phyloP scores from a whole-genome alignment of 495 filamentous ascomycete species.

The Echria macrotheca region DNA sequence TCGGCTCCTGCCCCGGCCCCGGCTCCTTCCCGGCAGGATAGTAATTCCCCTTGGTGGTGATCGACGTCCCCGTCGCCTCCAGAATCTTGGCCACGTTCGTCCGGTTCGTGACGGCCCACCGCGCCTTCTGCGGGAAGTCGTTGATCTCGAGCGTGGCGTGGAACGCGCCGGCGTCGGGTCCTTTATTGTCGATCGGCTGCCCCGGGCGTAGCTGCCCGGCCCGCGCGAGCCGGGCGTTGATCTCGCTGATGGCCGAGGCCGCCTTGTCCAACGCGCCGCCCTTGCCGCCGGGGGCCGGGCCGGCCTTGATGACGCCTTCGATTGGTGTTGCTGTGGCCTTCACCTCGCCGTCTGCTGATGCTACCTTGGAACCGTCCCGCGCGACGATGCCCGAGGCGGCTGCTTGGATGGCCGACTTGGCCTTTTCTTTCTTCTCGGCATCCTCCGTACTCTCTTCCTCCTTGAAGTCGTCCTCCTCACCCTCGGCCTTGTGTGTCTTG shows the following conservation, averaged over 20 bases:
- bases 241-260: slow-evolving; percentile 74
- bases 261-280: slow-evolving; percentile 79
- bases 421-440: slow-evolving; percentile 54
- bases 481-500: slow-evolving; percentile 83
- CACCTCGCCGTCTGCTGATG: slow-evolving; percentile 25
- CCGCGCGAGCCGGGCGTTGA: slow-evolving; percentile 79
- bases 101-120: slow-evolving; percentile 97
- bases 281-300: slow-evolving; percentile 42
- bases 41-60: slow-evolving; percentile 94
- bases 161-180: slow-evolving; percentile 93
- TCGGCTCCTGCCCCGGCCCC: slow-evolving; percentile 66
- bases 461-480: slow-evolving; percentile 80
- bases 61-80: slow-evolving; percentile 88
- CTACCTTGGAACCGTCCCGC: slow-evolving; percentile 34
- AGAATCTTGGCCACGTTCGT: slow-evolving; percentile 99
- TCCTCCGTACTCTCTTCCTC: slow-evolving; percentile 62
- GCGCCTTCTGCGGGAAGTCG: slow-evolving; percentile 97
- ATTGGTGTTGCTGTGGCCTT: slow-evolving; percentile 50
- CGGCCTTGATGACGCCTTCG: slow-evolving; percentile 50
- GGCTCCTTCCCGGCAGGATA: slow-evolving; percentile 79
- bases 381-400: slow-evolving; percentile 52
- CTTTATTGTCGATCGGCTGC: slow-evolving; percentile 97
- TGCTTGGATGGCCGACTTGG: slow-evolving; percentile 57
- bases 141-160: slow-evolving; percentile 98
- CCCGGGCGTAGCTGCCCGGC: slow-evolving; percentile 82